Evolutionary conservation across 2,329 filamentous ascomycete species (phyloP).

Genomic region (Cladorrhinum sp.): DNA sequence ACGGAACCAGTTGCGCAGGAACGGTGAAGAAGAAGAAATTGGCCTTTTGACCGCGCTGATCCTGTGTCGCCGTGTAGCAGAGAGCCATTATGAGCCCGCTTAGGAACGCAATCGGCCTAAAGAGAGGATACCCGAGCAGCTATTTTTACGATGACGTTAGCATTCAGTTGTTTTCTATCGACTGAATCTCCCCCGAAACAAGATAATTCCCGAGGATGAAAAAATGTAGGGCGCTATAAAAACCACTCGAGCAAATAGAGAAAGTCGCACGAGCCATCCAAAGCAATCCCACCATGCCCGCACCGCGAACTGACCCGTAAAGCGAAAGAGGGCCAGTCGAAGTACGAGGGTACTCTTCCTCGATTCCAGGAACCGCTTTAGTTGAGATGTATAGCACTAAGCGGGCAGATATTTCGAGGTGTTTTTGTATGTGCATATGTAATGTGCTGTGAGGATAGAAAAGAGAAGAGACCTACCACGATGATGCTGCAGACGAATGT

Average conservation of each 20-base stretch:
- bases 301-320: constrained; percentile 60
- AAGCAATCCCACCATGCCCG: constrained; percentile 72
- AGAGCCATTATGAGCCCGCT: constrained; percentile 74
- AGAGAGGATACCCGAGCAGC: constrained; percentile 51
- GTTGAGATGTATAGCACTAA: constrained; percentile 59
- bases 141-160: constrained; percentile 32
- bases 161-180: constrained; percentile 12
- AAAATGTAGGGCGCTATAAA: constrained; percentile 60
- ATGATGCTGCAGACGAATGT: constrained; percentile 69
- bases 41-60: constrained; percentile 73
- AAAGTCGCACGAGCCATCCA: constrained; percentile 65
- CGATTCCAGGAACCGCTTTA: constrained; percentile 82
- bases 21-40: constrained; percentile 82
- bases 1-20: constrained; percentile 77
- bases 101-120: constrained; percentile 52
- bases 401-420: constrained; percentile 69
- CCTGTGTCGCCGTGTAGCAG: constrained; percentile 80
- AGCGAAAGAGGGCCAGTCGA: constrained; percentile 65
- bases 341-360: constrained; percentile 76
- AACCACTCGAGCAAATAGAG: constrained; percentile 58
- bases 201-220: constrained; percentile 19
- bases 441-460: constrained; percentile 28
- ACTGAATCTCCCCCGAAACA: background rate
- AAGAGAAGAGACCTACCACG: constrained; percentile 62
- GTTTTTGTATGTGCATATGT: constrained; percentile 35